Evolutionary conservation across 345 rosid genomes (phyloP), one percentile per base, ranked within the genome.

Genomic region (Raphanus raphanistrum): DNA sequence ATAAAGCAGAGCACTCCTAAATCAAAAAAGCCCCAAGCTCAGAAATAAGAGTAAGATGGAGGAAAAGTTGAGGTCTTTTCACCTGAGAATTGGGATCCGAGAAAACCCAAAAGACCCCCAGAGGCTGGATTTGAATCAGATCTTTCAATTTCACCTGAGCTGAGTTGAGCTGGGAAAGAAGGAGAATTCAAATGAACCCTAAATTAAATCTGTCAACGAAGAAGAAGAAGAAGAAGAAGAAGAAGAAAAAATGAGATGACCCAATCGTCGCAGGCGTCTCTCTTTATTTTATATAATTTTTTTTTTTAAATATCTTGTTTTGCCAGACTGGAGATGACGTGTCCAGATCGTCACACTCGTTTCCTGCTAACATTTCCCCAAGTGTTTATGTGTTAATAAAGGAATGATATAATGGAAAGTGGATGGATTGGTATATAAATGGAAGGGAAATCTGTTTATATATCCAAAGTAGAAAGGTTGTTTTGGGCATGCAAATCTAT

Each of bases 201-300:
- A 79, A 52, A n/a, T 67, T 61, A 13, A 41, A 45, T 45, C 63
- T 66, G 81, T 67, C 78, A 72, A 79, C 82, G 82, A 61, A 48
- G 54, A 45, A 38, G 43, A 33, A 58, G 6, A 43, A 13, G 16
- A 45, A 45, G 82, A 61, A 48, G 54, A 45, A 38, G 43, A 33
- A 58, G 6, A 43, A 13, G 16, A 45, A 45, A 28, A 55, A 58
- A 7, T 59, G 29, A 78, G 71, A 66, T 72, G 55, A 50, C 55
- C 21, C 54, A 45, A 41, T 41, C 48, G 48, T 41, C 48, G 10
- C 48, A 4, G 4, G 45, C 13, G 12, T 38, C 8, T 38, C 13
- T 38, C 10, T 38, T 38, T 38, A 38, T 38, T 38, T 38, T 38
- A 38, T 38, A 38, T 8, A 38, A 8, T 38, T 9, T 38, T 28